Evolutionary conservation across 2,329 filamentous ascomycete species (phyloP).

Genomic region (Pyricularia sp.): DNA sequence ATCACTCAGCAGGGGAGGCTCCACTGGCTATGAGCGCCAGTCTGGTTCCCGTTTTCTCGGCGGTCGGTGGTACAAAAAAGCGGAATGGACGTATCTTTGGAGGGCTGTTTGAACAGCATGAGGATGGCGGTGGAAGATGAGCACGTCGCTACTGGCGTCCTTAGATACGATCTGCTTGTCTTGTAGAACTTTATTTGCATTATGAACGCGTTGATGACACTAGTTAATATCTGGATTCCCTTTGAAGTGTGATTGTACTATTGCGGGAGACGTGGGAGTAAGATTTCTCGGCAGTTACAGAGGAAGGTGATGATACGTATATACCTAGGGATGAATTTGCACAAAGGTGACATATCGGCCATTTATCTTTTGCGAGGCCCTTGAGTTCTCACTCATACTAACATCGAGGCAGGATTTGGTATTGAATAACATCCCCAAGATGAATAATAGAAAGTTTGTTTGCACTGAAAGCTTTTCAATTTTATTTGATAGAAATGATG

Average conservation of each 20-base stretch:
- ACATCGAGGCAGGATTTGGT: no score
- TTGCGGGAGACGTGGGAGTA: neutral
- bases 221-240: neutral
- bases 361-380: no score
- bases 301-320: no score
- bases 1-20: neutral
- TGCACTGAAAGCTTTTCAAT: no score
- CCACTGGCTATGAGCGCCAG: neutral
- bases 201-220: conserved; percentile 1
- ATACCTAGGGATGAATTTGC: no score
- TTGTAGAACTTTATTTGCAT: conserved; percentile 4
- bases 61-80: neutral
- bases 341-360: no score
- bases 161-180: conserved; percentile 5
- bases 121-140: neutral
- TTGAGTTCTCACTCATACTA: no score
- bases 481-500: neutral
- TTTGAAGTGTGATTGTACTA: neutral
- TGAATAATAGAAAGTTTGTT: no score
- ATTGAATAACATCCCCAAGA: no score
- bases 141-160: conserved; percentile 2
- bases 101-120: neutral
- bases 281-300: neutral
- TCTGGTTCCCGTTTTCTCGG: neutral
- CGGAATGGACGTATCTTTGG: neutral